Evolutionary conservation across 2,329 filamentous ascomycete genomes (phyloP), one percentile per base, ranked within the genome.

Genomic region (Stemphylium beticola): DNA sequence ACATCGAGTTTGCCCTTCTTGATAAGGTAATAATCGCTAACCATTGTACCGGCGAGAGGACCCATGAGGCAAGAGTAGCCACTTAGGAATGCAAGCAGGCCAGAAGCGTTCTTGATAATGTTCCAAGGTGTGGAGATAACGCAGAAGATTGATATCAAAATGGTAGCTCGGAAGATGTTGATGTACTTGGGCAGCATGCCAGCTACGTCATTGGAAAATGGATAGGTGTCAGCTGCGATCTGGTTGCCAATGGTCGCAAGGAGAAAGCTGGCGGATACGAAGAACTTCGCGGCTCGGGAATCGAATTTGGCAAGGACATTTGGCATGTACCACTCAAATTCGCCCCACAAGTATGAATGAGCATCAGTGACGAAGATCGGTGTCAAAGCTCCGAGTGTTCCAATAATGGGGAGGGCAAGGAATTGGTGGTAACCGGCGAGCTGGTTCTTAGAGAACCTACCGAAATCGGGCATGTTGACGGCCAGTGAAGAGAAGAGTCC

Each of bases 401-500:
- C 67, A 44, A 82, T 82, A 49, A 81, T 70, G 4, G 80, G 78
- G 1, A 82, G 70, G 43, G 80, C 79, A 58, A 80, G 76, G 58
- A 78, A 78, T 56, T 81, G 79, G 43, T 79, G 78, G 33, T 73
- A 72, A 34, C 77, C 76, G 1, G 62, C 67, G 15, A 78, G 65
- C n/a, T 66, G 71, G 42, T 78, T 76, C 62, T 77, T 79, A 40
- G 69, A 77, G 58, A 78, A 78, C 1, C 76, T 69, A 14, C 74
- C 74, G 49, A 78, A 78, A 66, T 78, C 77, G 5, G 80, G 75
- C 68, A 82, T 82, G 64, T 83, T 83, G 50, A 82, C 78, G 1
- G 80, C 79, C 53, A 81, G 74, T 20, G 78, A 79, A 11, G 73
- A 77, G 67, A 81, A 83, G 9, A 81, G 76, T 15, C 81, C 80